A percentile compares a stretch with the other conserved stretches of the same genome.
Conservation (phyloP, 108 stramenopile genomes). For the Nitzschia palea region DNA sequence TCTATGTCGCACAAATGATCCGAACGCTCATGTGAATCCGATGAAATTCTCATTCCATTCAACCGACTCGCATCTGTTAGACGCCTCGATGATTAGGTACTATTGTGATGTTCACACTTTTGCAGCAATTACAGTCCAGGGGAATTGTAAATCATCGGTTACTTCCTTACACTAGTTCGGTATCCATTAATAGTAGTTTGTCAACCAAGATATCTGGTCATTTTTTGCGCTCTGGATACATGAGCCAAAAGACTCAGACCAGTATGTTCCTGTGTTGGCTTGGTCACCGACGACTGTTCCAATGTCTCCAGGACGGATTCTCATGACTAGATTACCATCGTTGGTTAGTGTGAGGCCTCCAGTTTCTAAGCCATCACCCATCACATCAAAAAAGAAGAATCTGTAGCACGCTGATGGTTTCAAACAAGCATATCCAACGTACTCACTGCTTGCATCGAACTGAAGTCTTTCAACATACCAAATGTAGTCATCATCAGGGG, state of each 20-base stretch:
- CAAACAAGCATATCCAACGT: neutral
- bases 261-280: neutral
- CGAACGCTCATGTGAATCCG: too few species aligned
- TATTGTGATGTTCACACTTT: too few species aligned
- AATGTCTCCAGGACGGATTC: neutral
- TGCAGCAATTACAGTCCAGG: too few species aligned
- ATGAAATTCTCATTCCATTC: too few species aligned
- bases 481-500: neutral
- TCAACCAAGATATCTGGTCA: too few species aligned
- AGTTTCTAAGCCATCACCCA: neutral
- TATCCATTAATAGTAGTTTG: too few species aligned
- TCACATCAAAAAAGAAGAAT: neutral
- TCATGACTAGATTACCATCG: neutral
- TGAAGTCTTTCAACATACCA: neutral
- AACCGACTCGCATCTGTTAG: too few species aligned
- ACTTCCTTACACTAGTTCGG: too few species aligned
- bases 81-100: too few species aligned
- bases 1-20: too few species aligned
- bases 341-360: neutral
- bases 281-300: neutral
- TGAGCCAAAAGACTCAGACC: conserved; percentile 2
- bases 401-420: neutral
- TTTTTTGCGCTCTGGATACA: too few species aligned
- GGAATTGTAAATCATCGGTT: too few species aligned
- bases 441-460: neutral